A percentile compares a stretch with the other conserved stretches of the same genome.
These are phyloP conservation scores for Pseudogymnoascus sp. DNA, from an alignment of 2,329 filamentous ascomycete species.

Conservation along the genomic window DNA sequence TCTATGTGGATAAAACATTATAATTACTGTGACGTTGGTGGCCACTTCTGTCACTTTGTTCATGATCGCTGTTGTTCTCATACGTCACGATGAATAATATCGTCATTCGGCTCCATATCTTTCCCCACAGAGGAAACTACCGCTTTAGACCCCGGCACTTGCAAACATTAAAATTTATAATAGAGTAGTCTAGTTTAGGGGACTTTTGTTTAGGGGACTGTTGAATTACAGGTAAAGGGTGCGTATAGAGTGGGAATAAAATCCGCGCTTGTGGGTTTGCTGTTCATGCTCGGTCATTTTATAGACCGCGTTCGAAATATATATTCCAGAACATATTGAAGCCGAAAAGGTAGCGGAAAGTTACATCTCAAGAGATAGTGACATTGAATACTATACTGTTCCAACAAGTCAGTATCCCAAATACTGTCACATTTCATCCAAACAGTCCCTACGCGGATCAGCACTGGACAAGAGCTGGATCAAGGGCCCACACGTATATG, in stretches of 20 bases:
- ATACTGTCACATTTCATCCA: not conserved
- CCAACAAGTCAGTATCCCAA: not conserved
- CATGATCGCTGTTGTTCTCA: not conserved
- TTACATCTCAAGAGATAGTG: not conserved
- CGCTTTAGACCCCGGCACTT: not conserved
- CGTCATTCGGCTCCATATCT: not conserved
- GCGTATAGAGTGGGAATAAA: not conserved
- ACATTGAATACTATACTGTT: not conserved
- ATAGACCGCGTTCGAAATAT: not conserved
- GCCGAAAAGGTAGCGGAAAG: not conserved
- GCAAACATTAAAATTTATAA: not conserved
- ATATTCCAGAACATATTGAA: not conserved
- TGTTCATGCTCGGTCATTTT: not conserved
- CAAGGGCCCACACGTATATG: not conserved
- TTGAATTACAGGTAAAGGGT: not conserved
- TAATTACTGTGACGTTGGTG: not conserved
- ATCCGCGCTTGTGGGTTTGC: not conserved
- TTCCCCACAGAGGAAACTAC: not conserved
- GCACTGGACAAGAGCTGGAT: not conserved
- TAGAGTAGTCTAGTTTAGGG: not conserved
- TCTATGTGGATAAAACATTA: not conserved
- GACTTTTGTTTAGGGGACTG: too few relatives aligned
- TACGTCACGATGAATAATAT: conserved; percentile 4
- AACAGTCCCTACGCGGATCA: not conserved
- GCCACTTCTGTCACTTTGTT: not conserved